Evolutionary conservation across 2,329 filamentous ascomycete species (phyloP), one percentile per base, ranked within the genome.

Genomic region (Alternaria dauci): DNA sequence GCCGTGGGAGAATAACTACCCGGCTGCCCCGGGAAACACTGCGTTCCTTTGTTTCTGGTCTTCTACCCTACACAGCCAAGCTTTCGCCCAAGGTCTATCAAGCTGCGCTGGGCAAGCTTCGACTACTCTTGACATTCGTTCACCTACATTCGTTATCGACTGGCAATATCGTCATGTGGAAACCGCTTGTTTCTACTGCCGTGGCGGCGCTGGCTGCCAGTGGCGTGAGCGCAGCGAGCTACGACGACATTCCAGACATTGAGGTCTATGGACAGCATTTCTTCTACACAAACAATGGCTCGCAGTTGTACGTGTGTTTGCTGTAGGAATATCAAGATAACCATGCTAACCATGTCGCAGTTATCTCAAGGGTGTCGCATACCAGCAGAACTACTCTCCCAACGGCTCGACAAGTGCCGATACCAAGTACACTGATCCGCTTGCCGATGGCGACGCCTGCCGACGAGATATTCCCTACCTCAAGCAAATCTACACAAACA

Each of bases 331-430:
- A 16, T 8, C 28, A 20, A 47, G 41, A 34, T 16, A 8, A 39
- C 11, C 30, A 38, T 51, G 41, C 54, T 69, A 52, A 69, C 51
- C 38, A 59, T 38, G 7, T 39, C 30, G 9, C 55, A 87, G 86
- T 82, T 95, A 88, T 85, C 91, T 98, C 77, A 92, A 90, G 79
- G 95, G 95, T 81, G 86, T 99, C 70, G 95, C 95, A 68, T 99
- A 99, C 83, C 95, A 99, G 84, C 88, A 77, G 76, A 83, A 79
- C 71, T 78, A 75, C 63, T 58, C 47, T 25, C 67, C 71, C 50
- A 70, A 73, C 38, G 68, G 70, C 58, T 70, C 68, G 16, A 63
- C 67, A 44, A 64, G 59, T 57, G 36, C 66, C 36, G 79, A 79
- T 55, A 77, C 78, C 52, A 84, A 81, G 61, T 98, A 94, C 84